Percentiles rank a stretch among this genome's conserved stretches.
phyloP scores from a whole-genome alignment of 2,329 filamentous ascomycete species.

The Phyllosticta citriasiana region DNA sequence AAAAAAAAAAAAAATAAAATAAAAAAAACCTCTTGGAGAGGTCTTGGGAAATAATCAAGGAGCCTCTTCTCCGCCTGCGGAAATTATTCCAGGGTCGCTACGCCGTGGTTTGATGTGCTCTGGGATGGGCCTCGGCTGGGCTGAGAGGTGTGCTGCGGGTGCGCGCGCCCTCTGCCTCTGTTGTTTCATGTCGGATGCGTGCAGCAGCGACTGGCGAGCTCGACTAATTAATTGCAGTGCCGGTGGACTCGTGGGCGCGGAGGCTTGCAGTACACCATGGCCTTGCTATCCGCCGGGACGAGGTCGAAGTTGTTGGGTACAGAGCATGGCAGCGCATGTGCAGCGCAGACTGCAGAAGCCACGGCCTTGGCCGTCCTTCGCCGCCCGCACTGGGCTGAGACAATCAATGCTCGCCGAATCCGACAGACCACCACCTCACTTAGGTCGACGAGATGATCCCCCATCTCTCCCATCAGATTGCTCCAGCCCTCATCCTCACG shows the following conservation, averaged over 20 bases:
- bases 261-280: not conserved
- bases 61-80: slow-evolving; percentile 11
- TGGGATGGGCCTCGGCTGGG: slow-evolving; percentile 8
- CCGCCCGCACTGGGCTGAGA: not conserved
- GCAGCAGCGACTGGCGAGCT: not conserved
- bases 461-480: not conserved
- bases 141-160: slow-evolving; percentile 1
- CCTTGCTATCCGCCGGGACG: not conserved
- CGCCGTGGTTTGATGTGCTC: slow-evolving; percentile 11
- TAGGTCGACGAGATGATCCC: not conserved
- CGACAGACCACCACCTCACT: not conserved
- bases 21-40: not conserved
- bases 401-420: not conserved
- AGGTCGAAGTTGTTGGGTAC: not conserved
- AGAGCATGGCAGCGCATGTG: not conserved
- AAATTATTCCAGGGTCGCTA: slow-evolving; percentile 10
- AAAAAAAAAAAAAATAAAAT: too few relatives aligned
- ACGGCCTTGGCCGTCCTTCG: not conserved
- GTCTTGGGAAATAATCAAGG: slow-evolving; percentile 5
- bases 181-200: slow-evolving; percentile 9
- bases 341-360: not conserved
- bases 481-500: not conserved
- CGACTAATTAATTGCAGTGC: not conserved
- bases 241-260: not conserved
- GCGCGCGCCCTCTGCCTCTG: not conserved